phyloP scores from a whole-genome alignment of 2,329 filamentous ascomycete species.

The Pestalotiopsis sp. region DNA sequence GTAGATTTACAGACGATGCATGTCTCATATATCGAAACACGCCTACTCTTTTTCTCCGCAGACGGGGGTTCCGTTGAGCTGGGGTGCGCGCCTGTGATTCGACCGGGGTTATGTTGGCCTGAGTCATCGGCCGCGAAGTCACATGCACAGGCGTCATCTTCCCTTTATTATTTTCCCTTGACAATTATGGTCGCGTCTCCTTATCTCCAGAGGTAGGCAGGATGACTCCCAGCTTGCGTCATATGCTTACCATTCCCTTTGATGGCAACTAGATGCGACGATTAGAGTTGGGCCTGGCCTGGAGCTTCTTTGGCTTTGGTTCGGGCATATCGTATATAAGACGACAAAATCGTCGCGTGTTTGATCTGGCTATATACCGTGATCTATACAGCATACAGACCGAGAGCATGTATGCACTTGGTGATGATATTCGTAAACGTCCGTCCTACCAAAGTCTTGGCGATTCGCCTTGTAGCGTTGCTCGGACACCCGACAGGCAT shows the following conservation, averaged over 20 bases:
- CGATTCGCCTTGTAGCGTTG: conserved; percentile 16
- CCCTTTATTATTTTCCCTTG: not conserved
- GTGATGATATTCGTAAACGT: conserved; percentile 30
- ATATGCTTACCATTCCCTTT: too few relatives aligned
- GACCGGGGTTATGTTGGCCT: not conserved
- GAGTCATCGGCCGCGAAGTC: conserved; percentile 12
- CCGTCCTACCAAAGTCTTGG: conserved; percentile 19
- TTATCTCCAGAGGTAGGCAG: not conserved
- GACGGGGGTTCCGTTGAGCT: not conserved
- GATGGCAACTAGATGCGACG: too few relatives aligned
- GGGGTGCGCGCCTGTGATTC: not conserved
- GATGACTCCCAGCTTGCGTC: too few relatives aligned
- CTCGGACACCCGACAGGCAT: conserved; percentile 1
- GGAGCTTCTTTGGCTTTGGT: too few relatives aligned
- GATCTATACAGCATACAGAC: too few relatives aligned
- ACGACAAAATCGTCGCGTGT: too few relatives aligned
- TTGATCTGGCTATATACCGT: not conserved
- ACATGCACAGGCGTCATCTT: conserved; percentile 10
- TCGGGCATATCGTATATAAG: too few relatives aligned
- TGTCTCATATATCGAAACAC: conserved; percentile 13
- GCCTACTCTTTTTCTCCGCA: conserved; percentile 5
- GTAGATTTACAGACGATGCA: not conserved
- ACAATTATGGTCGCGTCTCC: not conserved
- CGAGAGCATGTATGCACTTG: conserved; percentile 24
- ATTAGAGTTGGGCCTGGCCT: too few relatives aligned